These are phyloP conservation scores for Phytophthora fragariaefolia DNA, from an alignment of 352 stramenopile species.

Conservation along the genomic window DNA sequence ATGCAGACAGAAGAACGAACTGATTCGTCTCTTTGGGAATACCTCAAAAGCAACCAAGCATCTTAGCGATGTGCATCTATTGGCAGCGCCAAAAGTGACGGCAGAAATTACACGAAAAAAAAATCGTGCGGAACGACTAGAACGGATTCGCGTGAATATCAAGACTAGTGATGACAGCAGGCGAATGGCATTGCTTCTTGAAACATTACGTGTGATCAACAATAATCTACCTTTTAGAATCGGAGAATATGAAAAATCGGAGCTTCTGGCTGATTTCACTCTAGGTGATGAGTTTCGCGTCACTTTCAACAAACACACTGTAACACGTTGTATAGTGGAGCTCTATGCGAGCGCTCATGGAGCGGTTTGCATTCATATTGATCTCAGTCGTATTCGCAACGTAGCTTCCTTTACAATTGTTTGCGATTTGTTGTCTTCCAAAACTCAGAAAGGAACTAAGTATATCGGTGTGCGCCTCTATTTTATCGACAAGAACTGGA, in stretches of 20 bases:
- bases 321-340: not conserved
- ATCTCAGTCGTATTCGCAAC: not conserved
- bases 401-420: not conserved
- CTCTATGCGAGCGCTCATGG: not conserved
- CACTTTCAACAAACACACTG: not conserved
- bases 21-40: not conserved
- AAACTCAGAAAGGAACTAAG: not conserved
- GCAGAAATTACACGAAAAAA: not conserved
- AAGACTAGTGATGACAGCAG: not conserved
- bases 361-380: not conserved
- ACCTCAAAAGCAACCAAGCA: not conserved
- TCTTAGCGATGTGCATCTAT: not conserved
- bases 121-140: not conserved
- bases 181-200: not conserved
- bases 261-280: not conserved
- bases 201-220: not conserved
- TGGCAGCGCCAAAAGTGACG: not conserved
- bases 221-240: not conserved
- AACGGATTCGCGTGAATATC: not conserved
- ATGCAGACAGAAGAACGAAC: not conserved
- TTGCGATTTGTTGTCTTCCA: not conserved
- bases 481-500: not conserved
- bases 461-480: slow-evolving; percentile 1
- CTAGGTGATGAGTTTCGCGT: not conserved
- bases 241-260: not conserved